phyloP scores from a whole-genome alignment of 1,284 basidiomycete species.

The Agroathelia rolfsii region DNA sequence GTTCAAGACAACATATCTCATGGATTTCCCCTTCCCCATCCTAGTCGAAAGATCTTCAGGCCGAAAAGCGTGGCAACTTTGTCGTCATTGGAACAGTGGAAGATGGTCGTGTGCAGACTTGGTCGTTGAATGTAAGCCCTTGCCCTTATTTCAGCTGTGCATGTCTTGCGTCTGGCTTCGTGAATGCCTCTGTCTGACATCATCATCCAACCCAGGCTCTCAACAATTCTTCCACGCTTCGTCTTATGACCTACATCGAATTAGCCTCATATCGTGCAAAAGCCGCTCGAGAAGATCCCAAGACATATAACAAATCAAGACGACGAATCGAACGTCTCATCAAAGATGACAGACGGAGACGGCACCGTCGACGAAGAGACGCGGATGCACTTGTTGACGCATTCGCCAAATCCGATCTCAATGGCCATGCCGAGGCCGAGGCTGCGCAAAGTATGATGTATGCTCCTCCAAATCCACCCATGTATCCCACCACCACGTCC shows the following conservation, averaged over 20 bases:
- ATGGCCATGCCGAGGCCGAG: too few species aligned
- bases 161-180: not conserved
- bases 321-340: slow-evolving; percentile 66
- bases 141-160: slow-evolving; percentile 2
- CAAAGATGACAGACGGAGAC: slow-evolving; percentile 68
- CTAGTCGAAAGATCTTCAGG: slow-evolving; percentile 45
- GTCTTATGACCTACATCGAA: slow-evolving; percentile 69
- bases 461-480: too few species aligned
- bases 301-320: slow-evolving; percentile 47
- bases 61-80: slow-evolving; percentile 76
- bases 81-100: slow-evolving; percentile 71
- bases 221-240: slow-evolving; percentile 71
- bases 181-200: not conserved
- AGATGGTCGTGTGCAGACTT: slow-evolving; percentile 62
- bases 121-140: slow-evolving; percentile 68
- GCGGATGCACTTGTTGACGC: slow-evolving; percentile 71
- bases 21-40: slow-evolving; percentile 2
- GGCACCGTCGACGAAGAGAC: slow-evolving; percentile 70
- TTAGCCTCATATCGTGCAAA: slow-evolving; percentile 70
- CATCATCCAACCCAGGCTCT: slow-evolving; percentile 64
- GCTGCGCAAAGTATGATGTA: too few species aligned
- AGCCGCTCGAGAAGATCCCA: slow-evolving; percentile 53
- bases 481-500: too few species aligned
- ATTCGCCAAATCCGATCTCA: slow-evolving; percentile 53
- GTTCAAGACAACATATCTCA: slow-evolving; percentile 5